phyloP scores from a whole-genome alignment of 495 filamentous ascomycete genomes.

The Chlorociboria aeruginascens region DNA sequence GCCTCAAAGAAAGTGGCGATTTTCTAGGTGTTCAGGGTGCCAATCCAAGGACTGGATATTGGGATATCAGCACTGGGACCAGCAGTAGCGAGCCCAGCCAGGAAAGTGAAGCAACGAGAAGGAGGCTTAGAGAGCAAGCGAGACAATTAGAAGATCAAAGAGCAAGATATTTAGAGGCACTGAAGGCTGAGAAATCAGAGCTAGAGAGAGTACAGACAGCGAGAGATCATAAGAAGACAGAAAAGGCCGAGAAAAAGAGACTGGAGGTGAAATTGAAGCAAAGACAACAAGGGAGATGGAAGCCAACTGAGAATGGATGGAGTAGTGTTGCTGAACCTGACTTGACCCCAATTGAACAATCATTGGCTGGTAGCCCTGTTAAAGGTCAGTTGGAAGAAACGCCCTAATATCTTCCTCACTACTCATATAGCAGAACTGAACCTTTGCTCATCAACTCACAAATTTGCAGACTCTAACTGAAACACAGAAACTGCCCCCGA shows the following conservation, averaged over 20 bases:
- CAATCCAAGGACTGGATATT: constrained; percentile 40
- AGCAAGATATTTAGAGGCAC: constrained; percentile 16
- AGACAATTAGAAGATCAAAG: constrained; percentile 2
- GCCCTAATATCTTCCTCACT: not conserved
- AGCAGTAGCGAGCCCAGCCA: constrained; percentile 8
- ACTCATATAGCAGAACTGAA: constrained; percentile 10
- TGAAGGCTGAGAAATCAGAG: constrained; percentile 6
- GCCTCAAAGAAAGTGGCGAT: constrained; percentile 32
- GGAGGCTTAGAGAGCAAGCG: constrained; percentile 5
- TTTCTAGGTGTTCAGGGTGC: constrained; percentile 41
- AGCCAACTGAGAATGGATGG: constrained; percentile 30
- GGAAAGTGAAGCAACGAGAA: constrained; percentile 1
- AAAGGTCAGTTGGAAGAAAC: constrained; percentile 19
- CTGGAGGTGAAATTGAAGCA: constrained; percentile 26
- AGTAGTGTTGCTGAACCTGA: constrained; percentile 34
- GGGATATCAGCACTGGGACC: constrained; percentile 24
- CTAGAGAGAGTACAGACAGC: constrained; percentile 12
- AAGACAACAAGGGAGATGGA: constrained; percentile 28
- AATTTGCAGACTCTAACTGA: constrained; percentile 16
- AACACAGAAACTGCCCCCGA: constrained; percentile 14
- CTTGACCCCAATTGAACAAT: constrained; percentile 34
- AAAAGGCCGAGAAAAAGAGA: constrained; percentile 23
- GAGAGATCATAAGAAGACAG: constrained; percentile 19
- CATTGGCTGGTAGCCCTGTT: constrained; percentile 20
- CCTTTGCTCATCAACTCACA: constrained; percentile 14